Evolutionary conservation across 805 yeast species (phyloP), one percentile per base, ranked within the genome.

Genomic region (Monosporozyma aerobia): DNA sequence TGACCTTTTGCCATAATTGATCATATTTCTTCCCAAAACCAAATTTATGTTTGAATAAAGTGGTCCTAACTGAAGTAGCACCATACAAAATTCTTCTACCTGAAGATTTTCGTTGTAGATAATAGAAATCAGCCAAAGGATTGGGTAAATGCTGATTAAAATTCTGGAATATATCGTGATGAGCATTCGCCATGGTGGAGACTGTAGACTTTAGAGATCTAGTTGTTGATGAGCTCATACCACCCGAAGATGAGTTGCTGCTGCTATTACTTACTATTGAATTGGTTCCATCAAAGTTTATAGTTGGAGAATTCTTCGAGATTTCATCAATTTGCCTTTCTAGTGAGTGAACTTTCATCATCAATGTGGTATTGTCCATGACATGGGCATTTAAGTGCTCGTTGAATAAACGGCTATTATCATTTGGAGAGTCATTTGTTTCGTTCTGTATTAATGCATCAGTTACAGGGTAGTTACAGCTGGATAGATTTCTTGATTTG

Each of bases 71-170:
- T 5, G 69, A 59, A 1, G 72, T 69, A 6, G 70, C 65, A 0
- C 72, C 72, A 56, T 55, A 65, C n/a, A 57, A 27, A 2, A 59
- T 52, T 2, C 53, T 51, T 44, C 70, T 57, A 6, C 63, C 69
- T 25, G 56, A 48, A 7, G 57, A 44, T 49, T 64, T 60, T 4
- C 45, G 23, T 49, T 61, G 61, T 7, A 63, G 5, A 50, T 35
- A 55, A 43, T 54, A 49, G 22, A 51, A 50, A 39, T 59, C 44
- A 23, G 56, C 51, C 7, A 56, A 46, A 27, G 58, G 57, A 49
- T 57, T 59, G 25, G 39, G 33, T 39, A 35, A 39, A 39, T 47
- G 23, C 39, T n/a, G 10, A 22, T 44, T 30, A 27, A 14, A 10
- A 48, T 48, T 48, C 5, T 29, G 37, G 32, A 48, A 48, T 22